Evolutionary conservation across 352 stramenopile genomes (phyloP).

Genomic region (Globisporangium ultimum): DNA sequence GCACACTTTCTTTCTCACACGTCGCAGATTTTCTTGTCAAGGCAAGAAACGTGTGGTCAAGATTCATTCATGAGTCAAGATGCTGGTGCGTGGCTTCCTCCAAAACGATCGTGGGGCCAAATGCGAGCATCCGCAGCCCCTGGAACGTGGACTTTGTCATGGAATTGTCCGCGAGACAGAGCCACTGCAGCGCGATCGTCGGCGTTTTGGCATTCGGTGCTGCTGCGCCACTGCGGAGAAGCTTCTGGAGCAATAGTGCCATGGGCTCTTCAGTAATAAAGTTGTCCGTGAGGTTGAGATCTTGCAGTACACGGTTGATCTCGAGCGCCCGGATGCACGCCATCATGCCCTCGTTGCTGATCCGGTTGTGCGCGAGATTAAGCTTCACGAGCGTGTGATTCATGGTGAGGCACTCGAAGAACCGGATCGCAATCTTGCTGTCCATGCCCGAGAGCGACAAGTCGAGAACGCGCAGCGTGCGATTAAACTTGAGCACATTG

Average conservation of each 20-base stretch:
- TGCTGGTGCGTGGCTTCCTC: constrained; percentile 31
- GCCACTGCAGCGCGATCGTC: constrained; percentile 38
- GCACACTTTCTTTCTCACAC: neutral
- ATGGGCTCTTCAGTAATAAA: constrained; percentile 72
- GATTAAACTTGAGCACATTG: constrained; percentile 51
- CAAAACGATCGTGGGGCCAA: constrained; percentile 39
- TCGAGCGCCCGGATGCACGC: constrained; percentile 58
- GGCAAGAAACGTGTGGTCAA: too few species aligned
- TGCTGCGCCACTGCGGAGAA: constrained; percentile 19
- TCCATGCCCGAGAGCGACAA: constrained; percentile 60
- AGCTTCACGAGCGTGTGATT: constrained; percentile 52
- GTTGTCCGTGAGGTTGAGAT: constrained; percentile 78
- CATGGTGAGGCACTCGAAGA: constrained; percentile 67
- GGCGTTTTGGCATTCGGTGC: neutral
- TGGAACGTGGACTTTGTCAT: constrained; percentile 55
- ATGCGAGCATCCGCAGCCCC: constrained; percentile 24
- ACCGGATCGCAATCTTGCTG: constrained; percentile 44
- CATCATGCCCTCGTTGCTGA: constrained; percentile 68
- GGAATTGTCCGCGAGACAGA: constrained; percentile 54
- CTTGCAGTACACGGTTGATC: constrained; percentile 42
- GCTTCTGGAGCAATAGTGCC: constrained; percentile 36
- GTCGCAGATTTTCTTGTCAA: constrained; percentile 2
- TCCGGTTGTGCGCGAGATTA: constrained; percentile 61
- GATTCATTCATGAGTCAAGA: too few species aligned
- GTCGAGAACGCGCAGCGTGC: constrained; percentile 49